phyloP scores from a whole-genome alignment of 1,284 basidiomycete species.

The Moesziomyces aphidis region DNA sequence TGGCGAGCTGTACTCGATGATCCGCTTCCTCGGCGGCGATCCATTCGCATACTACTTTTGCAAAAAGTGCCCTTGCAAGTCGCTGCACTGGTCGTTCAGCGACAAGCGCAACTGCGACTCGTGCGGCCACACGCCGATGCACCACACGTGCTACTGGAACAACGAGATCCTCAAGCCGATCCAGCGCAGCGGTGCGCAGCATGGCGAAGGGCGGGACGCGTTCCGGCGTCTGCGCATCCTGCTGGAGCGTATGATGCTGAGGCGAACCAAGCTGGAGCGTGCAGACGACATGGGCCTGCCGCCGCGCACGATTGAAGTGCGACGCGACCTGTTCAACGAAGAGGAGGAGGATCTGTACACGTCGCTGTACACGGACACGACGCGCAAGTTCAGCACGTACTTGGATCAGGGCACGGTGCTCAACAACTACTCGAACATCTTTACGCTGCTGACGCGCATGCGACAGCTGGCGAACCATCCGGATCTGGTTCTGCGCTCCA shows the following conservation, averaged over 20 bases:
- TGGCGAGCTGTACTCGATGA: conserved; percentile 95
- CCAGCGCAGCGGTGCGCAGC: conserved; percentile 58
- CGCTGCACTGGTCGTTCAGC: conserved; percentile 87
- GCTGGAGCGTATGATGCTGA: conserved; percentile 95
- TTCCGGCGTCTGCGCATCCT: conserved; percentile 72
- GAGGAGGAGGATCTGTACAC: conserved; percentile 96
- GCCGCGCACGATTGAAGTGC: conserved; percentile 88
- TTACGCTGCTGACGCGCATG: conserved; percentile 70
- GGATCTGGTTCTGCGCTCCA: conserved; percentile 92
- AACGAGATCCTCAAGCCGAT: conserved; percentile 67
- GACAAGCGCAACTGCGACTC: conserved; percentile 87
- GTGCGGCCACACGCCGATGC: conserved; percentile 94
- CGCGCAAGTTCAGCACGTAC: conserved; percentile 90
- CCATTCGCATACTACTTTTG: conserved; percentile 71
- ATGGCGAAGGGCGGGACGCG: conserved; percentile 63
- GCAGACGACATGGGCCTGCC: conserved; percentile 98
- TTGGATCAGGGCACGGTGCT: conserved; percentile 86
- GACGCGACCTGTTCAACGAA: conserved; percentile 92
- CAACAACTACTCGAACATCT: conserved; percentile 68
- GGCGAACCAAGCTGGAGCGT: conserved; percentile 80
- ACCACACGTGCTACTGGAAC: conserved; percentile 76
- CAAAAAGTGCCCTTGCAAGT: conserved; percentile 86
- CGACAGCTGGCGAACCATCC: conserved; percentile 72
- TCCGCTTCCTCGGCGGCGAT: conserved; percentile 70
- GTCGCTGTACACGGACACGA: conserved; percentile 91